Evolutionary conservation across 2,329 filamentous ascomycete genomes (phyloP), one percentile per base, ranked within the genome.

Genomic region (Stachybotrys chartarum): DNA sequence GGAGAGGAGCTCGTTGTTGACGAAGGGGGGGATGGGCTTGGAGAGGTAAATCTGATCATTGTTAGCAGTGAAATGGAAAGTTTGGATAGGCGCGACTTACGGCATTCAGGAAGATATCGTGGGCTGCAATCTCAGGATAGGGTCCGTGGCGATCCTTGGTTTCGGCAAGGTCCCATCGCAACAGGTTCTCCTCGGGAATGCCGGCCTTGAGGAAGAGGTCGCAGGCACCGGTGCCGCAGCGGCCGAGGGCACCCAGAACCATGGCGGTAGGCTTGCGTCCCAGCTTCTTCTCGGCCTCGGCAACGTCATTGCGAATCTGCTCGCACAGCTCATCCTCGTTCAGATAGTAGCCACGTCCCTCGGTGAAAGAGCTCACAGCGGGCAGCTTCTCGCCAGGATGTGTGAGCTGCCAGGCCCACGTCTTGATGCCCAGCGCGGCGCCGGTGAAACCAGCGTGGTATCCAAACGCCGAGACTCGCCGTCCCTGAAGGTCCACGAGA

Each of bases 181-280:
- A 62, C 64, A 96, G 87, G 50, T 66, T 66, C 45, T 66, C 64
- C 48, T 65, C 64, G 8, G 67, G 64, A 45, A 72, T 61, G 56
- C 91, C 92, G 14, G 86, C 86, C 72, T 86, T 85, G 63, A 83
- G 76, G 70, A 88, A 90, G 57, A 93, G 78, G 63, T 96, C 88
- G 44, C 93, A 85, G 18, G 92, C 92, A 58, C 93, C 93, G 50
- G 81, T 84, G 55, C 92, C 91, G 68, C 92, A 97, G 61, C 92
- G 85, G 46, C 89, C 87, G n/a, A 88, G 78, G 2, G 83, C 90
- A 60, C 93, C 93, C 60, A 97, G 93, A 54, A 97, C 85, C 57
- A 97, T 82, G 57, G 91, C 84, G 59, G 83, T 83, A 5, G 91
- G 91, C 63, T 88, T 85, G 31, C 72, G 70, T 65, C 83, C 82